Conservation (phyloP, 441 rosid genomes). For the Populus hybrid region DNA sequence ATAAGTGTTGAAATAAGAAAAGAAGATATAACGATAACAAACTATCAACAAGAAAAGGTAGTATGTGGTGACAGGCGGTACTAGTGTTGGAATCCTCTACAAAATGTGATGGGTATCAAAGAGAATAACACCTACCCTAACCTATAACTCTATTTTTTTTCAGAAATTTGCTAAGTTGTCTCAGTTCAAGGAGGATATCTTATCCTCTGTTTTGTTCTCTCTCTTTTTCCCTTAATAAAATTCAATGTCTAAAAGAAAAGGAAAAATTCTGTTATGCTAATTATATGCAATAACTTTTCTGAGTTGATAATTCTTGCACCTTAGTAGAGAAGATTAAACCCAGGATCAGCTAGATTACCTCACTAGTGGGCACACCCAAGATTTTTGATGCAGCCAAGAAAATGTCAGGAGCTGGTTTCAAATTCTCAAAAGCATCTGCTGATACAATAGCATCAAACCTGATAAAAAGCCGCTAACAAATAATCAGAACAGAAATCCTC, state of each 20-base stretch:
- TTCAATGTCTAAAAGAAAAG: background rate
- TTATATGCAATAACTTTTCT: background rate
- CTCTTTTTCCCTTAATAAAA: background rate
- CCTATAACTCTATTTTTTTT: background rate
- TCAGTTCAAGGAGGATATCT: background rate
- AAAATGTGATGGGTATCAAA: background rate
- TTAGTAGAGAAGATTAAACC: background rate
- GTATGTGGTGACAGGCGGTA: background rate
- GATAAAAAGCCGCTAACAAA: constrained; percentile 26
- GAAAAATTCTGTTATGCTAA: background rate
- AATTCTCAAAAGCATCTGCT: constrained; percentile 95
- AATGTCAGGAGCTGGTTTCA: constrained; percentile 97
- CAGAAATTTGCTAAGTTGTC: background rate
- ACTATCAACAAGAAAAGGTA: background rate
- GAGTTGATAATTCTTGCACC: background rate
- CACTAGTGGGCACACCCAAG: constrained; percentile 66
- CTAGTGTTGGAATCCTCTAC: background rate
- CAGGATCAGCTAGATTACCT: constrained; percentile 43
- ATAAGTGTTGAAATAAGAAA: background rate
- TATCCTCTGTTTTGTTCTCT: background rate
- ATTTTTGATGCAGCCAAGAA: constrained; percentile 92
- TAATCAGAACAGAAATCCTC: constrained; percentile 11
- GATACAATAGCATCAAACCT: constrained; percentile 98
- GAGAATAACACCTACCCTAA: background rate
- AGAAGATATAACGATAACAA: background rate